These are phyloP conservation scores for Capsella bursapastoris DNA, from an alignment of 345 rosid species.

Conservation along the genomic window DNA sequence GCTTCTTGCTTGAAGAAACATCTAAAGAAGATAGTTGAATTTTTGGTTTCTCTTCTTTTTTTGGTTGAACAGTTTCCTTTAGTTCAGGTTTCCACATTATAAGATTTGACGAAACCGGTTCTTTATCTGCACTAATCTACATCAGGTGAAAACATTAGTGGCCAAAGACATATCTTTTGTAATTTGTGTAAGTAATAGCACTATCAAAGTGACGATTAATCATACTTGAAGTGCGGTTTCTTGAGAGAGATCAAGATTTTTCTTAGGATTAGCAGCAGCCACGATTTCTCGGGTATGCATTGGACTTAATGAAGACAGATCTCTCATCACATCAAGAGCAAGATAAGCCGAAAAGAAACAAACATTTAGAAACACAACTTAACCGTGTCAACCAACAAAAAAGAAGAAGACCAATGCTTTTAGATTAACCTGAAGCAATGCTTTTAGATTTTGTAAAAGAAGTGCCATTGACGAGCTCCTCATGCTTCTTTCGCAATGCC, in stretches of 20 bases:
- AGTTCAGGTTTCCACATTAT: slow-evolving; percentile 37
- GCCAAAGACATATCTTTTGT: slow-evolving; percentile 6
- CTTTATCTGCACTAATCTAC: slow-evolving; percentile 28
- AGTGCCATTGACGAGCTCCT: slow-evolving; percentile 49
- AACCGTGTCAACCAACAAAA: not conserved
- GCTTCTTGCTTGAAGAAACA: slow-evolving; percentile 28
- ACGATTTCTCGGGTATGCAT: slow-evolving; percentile 35
- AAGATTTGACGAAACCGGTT: slow-evolving; percentile 13
- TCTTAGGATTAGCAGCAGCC: slow-evolving; percentile 26
- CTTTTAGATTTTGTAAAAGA: slow-evolving; percentile 42
- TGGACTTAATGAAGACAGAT: slow-evolving; percentile 52
- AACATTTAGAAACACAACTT: slow-evolving; percentile 40
- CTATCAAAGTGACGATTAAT: slow-evolving; percentile 1
- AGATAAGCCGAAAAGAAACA: not conserved
- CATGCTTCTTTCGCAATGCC: slow-evolving; percentile 74
- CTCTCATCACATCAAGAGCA: slow-evolving; percentile 47
- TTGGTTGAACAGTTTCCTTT: not conserved
- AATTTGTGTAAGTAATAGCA: slow-evolving; percentile 10
- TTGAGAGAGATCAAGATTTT: slow-evolving; percentile 36
- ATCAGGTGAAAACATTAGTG: slow-evolving; percentile 15
- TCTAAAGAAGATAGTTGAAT: slow-evolving; percentile 32
- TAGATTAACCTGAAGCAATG: slow-evolving; percentile 60
- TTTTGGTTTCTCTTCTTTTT: slow-evolving; percentile 29
- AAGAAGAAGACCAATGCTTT: not conserved
- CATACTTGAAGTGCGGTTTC: slow-evolving; percentile 41